Evolutionary conservation across 768 basidiomycete genomes (phyloP).

Genomic region (Tricholoma matsutake): DNA sequence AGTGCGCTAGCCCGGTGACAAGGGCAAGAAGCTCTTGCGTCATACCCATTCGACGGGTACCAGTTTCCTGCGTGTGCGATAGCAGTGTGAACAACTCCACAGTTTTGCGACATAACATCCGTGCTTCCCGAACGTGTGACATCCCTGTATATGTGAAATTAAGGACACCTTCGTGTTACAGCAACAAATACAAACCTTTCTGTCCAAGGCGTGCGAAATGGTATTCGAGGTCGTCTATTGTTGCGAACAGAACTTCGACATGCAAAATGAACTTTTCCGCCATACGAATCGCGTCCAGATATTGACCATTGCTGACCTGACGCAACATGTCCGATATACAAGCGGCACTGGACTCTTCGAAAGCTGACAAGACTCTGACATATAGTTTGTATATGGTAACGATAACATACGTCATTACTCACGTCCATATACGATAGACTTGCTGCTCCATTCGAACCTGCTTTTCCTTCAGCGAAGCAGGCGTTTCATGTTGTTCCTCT

Average conservation of each 20-base stretch:
- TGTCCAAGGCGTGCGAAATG: conserved; percentile 75
- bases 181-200: conserved; percentile 63
- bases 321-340: conserved; percentile 99
- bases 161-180: conserved; percentile 3
- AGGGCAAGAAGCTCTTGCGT: conserved; percentile 95
- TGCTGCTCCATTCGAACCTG: conserved; percentile 95
- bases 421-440: conserved; percentile 99
- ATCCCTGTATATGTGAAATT: conserved; percentile 57
- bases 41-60: conserved; percentile 89
- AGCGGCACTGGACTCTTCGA: conserved; percentile 98
- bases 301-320: conserved; percentile 95
- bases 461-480: conserved; percentile 78
- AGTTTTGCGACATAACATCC: conserved; percentile 98
- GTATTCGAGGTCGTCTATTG: conserved; percentile 93
- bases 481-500: conserved; percentile 80
- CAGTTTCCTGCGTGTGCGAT: conserved; percentile 93
- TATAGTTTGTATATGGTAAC: conserved; percentile 7
- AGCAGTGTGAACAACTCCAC: conserved; percentile 96
- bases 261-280: conserved; percentile 98
- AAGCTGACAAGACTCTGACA: conserved; percentile 85
- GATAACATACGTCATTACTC: conserved; percentile 31
- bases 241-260: conserved; percentile 95
- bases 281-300: conserved; percentile 96
- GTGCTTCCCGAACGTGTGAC: conserved; percentile 97
- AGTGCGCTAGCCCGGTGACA: conserved; percentile 98